Conservation (phyloP, 768 basidiomycete species). For the Tylopilus cervinicoccineus region DNA sequence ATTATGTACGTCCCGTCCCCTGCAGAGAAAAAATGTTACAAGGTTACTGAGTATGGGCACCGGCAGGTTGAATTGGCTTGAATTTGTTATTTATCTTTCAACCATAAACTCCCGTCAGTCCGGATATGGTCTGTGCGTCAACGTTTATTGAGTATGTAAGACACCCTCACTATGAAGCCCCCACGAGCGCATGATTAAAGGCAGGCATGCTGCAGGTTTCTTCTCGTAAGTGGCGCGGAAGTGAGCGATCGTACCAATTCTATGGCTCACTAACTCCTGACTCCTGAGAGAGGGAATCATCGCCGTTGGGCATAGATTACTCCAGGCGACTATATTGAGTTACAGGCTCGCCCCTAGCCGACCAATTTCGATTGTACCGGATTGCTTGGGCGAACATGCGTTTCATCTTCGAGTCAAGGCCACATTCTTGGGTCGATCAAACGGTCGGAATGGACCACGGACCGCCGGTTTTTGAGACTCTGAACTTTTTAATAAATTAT, state of each 20-base stretch:
- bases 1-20: slow-evolving; percentile 60
- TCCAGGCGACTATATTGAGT: slow-evolving; percentile 25
- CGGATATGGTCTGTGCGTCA: slow-evolving; percentile 11
- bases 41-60: slow-evolving; percentile 20
- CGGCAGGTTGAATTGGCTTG: slow-evolving; percentile 49
- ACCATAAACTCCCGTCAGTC: slow-evolving; percentile 3
- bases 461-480: background rate
- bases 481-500: slow-evolving; percentile 1
- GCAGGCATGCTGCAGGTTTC: slow-evolving; percentile 20
- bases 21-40: slow-evolving; percentile 7
- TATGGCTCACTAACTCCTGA: slow-evolving; percentile 17
- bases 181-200: slow-evolving; percentile 11
- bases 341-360: slow-evolving; percentile 17
- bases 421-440: slow-evolving; percentile 2
- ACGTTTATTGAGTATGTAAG: slow-evolving; percentile 24
- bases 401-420: background rate
- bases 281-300: slow-evolving; percentile 10
- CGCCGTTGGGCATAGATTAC: slow-evolving; percentile 14
- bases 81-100: slow-evolving; percentile 13
- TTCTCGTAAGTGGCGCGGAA: slow-evolving; percentile 32
- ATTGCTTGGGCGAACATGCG: background rate
- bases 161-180: slow-evolving; percentile 15
- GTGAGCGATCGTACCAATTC: slow-evolving; percentile 20
- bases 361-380: slow-evolving; percentile 4
- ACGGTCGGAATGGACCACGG: background rate